Conservation (phyloP, 2,329 filamentous ascomycete species). For the Penicillium sp. region DNA sequence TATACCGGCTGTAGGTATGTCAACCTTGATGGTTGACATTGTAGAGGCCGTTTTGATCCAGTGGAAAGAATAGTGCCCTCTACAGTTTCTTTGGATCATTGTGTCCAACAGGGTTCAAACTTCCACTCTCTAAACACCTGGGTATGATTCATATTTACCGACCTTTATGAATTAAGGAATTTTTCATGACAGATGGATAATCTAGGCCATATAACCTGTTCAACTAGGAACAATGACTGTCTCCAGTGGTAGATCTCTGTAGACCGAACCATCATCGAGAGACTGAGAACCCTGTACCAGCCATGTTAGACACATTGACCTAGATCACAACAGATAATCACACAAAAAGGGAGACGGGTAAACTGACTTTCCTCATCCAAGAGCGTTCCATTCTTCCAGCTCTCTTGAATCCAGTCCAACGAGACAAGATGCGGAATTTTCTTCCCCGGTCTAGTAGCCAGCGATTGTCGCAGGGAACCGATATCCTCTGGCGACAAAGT, state of each 20-base stretch:
- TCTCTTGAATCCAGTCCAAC: slow-evolving; percentile 70
- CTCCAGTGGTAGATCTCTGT: too few species aligned
- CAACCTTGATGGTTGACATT: too few species aligned
- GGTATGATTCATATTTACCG: too few species aligned
- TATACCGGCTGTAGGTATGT: too few species aligned
- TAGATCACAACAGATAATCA: neutral
- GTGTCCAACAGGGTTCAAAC: neutral
- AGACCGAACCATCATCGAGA: neutral
- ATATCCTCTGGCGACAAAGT: slow-evolving; percentile 45
- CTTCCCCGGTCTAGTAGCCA: slow-evolving; percentile 33
- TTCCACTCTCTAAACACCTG: too few species aligned
- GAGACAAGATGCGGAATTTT: slow-evolving; percentile 68
- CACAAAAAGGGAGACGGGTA: neutral
- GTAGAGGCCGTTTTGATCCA: too few species aligned
- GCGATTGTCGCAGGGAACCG: slow-evolving; percentile 29
- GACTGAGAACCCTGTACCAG: slow-evolving; percentile 5
- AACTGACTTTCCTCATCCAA: slow-evolving; percentile 70
- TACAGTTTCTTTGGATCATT: too few species aligned
- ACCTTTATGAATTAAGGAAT: too few species aligned
- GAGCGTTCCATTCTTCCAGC: slow-evolving; percentile 74
- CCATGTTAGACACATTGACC: neutral
- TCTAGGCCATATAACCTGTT: neutral
- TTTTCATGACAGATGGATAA: neutral
- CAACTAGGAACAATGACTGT: neutral
- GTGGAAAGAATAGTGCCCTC: too few species aligned